Conservation (phyloP, 768 basidiomycete species). For the Hericium rajendrae region DNA sequence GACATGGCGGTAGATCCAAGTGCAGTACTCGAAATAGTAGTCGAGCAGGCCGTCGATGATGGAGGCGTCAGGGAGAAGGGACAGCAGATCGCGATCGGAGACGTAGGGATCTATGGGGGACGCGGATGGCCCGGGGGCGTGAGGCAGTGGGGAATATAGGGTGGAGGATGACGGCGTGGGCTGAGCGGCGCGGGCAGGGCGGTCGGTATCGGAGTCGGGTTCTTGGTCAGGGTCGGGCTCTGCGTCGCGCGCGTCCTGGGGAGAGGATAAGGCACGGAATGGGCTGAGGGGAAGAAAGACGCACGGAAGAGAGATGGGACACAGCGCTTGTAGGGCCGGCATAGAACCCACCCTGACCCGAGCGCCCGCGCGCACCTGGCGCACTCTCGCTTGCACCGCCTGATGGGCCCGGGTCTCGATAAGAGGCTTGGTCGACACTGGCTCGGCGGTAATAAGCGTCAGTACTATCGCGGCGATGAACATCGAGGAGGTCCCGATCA, state of each 20-base stretch:
- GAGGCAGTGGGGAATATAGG: slow-evolving; percentile 26
- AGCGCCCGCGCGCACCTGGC: slow-evolving; percentile 61
- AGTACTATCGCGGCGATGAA: neutral
- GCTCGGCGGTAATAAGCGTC: neutral
- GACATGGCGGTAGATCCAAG: slow-evolving; percentile 79
- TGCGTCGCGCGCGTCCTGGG: slow-evolving; percentile 23
- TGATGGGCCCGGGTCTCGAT: slow-evolving; percentile 35
- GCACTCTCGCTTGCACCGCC: slow-evolving; percentile 35
- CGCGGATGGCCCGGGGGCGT: slow-evolving; percentile 13
- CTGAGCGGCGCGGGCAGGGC: neutral
- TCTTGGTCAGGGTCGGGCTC: neutral
- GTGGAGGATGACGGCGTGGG: neutral
- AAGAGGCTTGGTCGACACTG: neutral
- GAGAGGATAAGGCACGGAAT: slow-evolving; percentile 9
- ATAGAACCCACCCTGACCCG: slow-evolving; percentile 60
- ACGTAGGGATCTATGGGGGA: slow-evolving; percentile 27
- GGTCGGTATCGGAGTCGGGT: neutral
- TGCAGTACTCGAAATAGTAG: slow-evolving; percentile 81
- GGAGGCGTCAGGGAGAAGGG: slow-evolving; percentile 52
- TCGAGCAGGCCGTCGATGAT: slow-evolving; percentile 63
- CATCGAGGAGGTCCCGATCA: neutral
- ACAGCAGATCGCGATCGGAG: slow-evolving; percentile 67
- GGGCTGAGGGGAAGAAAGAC: slow-evolving; percentile 14
- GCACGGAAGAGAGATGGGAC: slow-evolving; percentile 56
- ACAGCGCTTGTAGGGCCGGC: slow-evolving; percentile 72